Base-by-base conservation (phyloP, 495 filamentous ascomycete genomes). In the Penicillium canariense region DNA sequence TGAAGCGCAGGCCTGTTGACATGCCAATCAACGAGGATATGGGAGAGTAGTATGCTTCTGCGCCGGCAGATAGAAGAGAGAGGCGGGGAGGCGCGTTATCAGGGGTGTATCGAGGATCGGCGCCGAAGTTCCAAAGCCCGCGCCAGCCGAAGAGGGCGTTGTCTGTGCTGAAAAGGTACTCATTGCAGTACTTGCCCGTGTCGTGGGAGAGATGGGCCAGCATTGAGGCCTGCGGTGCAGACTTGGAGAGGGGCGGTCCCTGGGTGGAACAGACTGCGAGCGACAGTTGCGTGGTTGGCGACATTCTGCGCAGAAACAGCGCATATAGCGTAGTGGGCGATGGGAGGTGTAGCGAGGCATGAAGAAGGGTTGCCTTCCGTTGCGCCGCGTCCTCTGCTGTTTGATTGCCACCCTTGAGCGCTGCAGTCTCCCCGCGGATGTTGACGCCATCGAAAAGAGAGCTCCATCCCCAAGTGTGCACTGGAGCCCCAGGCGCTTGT, bases 121-220 rank as follows among this genome's bases (percentile, higher is more conserved):
- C 82, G 23, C 93, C 94, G 60, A 97, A 97, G 66, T 97, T 98
- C 70, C 95, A 97, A 0, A 98, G 77, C 2, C 91, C 94, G 5
- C 91, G 83, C 54, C 92, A 77, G 18, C 94, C 94, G 57, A 97
- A 79, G 14, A 97, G 78, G 4, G 89, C 88, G 25, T 90, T 93
- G 60, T 97, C 93, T 0, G 94, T 93, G 54, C 89, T 95, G 68
- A 91, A 94, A 5, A 98, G 81, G 44, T 91, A 92, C 65, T 98
- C 94, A 5, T 89, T 84, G 60, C 85, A 89, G 71, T 91, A 96
- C 59, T 90, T 92, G 12, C 91, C 91, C 18, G 80, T 80, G 66
- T 98, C 92, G 50, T 92, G 89, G 61, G 96, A 92, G 26, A 93
- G 76, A 50, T 96, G 81, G 0, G 90, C 87, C 30, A 97, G 77